These are phyloP conservation scores for Corymbia calophylla DNA, from an alignment of 441 rosid species.

Conservation along the genomic window DNA sequence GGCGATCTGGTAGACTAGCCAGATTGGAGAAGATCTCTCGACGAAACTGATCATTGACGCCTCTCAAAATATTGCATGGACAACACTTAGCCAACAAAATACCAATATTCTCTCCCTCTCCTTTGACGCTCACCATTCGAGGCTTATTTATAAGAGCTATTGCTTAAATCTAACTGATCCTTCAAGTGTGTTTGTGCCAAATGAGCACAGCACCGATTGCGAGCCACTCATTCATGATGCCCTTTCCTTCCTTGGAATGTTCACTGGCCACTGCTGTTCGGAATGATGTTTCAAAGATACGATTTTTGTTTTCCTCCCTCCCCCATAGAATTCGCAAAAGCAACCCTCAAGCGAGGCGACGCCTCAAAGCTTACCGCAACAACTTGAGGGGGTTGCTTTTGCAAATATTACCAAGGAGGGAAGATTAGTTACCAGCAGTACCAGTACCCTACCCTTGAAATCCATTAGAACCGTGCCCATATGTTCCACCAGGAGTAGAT, in stretches of 20 bases:
- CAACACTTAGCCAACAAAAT: not conserved
- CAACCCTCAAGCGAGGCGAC: too few relatives aligned
- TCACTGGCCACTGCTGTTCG: rapidly evolving
- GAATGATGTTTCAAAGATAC: not conserved
- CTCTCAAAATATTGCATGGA: not conserved
- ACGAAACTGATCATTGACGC: rapidly evolving
- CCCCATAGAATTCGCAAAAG: too few relatives aligned
- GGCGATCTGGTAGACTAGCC: rapidly evolving
- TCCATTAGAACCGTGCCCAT: too few relatives aligned
- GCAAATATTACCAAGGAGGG: too few relatives aligned
- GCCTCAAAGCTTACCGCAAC: too few relatives aligned
- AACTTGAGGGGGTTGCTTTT: too few relatives aligned
- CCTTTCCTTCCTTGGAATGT: not conserved
- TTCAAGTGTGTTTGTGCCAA: not conserved
- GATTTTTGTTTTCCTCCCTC: too few relatives aligned
- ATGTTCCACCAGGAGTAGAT: too few relatives aligned
- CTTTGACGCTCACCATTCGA: rapidly evolving
- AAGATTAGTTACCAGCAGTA: rapidly evolving
- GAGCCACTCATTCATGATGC: not conserved
- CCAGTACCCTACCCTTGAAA: too few relatives aligned
- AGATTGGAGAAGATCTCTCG: not conserved
- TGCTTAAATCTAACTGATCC: not conserved
- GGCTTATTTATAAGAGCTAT: not conserved
- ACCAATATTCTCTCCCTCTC: not conserved
- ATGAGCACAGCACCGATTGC: not conserved